These are phyloP conservation scores for Talaromyces stipitatus DNA, from an alignment of 495 filamentous ascomycete species.

Conservation along the genomic window DNA sequence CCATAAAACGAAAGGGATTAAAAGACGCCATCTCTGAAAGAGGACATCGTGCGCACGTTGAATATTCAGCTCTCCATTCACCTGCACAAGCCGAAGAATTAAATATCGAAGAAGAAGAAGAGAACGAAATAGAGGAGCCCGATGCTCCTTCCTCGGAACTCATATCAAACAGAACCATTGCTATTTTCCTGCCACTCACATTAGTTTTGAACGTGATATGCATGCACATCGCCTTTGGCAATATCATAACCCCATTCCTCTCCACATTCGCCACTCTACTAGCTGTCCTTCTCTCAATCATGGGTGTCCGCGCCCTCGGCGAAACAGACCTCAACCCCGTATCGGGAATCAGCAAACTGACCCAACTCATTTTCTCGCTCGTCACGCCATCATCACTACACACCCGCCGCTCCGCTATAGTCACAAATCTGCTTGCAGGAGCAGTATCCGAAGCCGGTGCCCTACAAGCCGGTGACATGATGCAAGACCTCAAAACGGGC, in stretches of 20 bases:
- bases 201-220: constrained; percentile 70
- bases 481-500: constrained; percentile 97
- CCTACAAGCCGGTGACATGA: constrained; percentile 91
- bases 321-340: constrained; percentile 98
- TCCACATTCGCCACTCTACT: constrained; percentile 80
- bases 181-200: constrained; percentile 66
- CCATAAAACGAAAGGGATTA: constrained; percentile 12
- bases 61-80: constrained; percentile 33
- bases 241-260: constrained; percentile 50
- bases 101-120: constrained; percentile 9
- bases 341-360: constrained; percentile 92
- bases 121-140: constrained; percentile 33
- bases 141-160: constrained; percentile 83
- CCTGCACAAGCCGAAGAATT: constrained; percentile 11
- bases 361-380: constrained; percentile 88
- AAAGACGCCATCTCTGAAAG: constrained; percentile 1
- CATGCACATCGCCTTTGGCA: constrained; percentile 73
- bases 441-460: constrained; percentile 84
- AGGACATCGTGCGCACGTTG: constrained; percentile 22
- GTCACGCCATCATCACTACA: constrained; percentile 70
- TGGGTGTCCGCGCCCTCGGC: constrained; percentile 91
- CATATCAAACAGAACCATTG: constrained; percentile 63
- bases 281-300: constrained; percentile 81
- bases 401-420: constrained; percentile 52
- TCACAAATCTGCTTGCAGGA: constrained; percentile 93